phyloP scores from a whole-genome alignment of 2,329 filamentous ascomycete genomes.

The Aspergillus transmontanensis region DNA sequence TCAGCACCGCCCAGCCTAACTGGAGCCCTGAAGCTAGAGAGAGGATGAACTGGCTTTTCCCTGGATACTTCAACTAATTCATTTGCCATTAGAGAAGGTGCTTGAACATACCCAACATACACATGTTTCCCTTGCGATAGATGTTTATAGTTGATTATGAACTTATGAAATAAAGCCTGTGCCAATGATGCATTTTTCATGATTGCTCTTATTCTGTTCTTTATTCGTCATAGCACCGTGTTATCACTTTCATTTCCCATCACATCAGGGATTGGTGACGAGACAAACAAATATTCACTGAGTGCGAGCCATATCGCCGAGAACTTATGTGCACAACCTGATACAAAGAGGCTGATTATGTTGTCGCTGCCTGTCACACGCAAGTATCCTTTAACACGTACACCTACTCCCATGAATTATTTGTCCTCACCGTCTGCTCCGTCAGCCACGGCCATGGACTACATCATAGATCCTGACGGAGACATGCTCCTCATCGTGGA shows the following conservation, averaged over 20 bases:
- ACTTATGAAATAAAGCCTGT: constrained; percentile 11
- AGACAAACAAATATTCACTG: background rate
- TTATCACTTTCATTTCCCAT: background rate
- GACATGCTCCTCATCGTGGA: constrained; percentile 8
- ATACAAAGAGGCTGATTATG: background rate
- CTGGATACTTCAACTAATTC: constrained; percentile 63
- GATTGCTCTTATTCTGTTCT: background rate
- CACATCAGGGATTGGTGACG: background rate
- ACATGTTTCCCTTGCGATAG: constrained; percentile 2
- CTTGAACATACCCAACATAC: background rate
- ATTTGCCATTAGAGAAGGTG: background rate
- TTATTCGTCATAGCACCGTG: background rate
- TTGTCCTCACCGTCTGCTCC: background rate
- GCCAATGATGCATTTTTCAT: background rate
- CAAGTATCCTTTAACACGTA: background rate
- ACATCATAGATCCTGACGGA: constrained; percentile 9
- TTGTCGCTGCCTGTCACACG: background rate
- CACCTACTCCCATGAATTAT: background rate
- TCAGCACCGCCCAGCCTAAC: constrained; percentile 81
- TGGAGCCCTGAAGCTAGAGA: constrained; percentile 73
- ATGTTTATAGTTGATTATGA: constrained; percentile 14
- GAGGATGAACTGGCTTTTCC: constrained; percentile 85
- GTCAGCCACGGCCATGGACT: background rate
- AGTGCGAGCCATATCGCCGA: background rate
- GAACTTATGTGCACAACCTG: background rate